Conservation (phyloP, 1,284 basidiomycete genomes). For the Sphaerobolus stellatus region DNA sequence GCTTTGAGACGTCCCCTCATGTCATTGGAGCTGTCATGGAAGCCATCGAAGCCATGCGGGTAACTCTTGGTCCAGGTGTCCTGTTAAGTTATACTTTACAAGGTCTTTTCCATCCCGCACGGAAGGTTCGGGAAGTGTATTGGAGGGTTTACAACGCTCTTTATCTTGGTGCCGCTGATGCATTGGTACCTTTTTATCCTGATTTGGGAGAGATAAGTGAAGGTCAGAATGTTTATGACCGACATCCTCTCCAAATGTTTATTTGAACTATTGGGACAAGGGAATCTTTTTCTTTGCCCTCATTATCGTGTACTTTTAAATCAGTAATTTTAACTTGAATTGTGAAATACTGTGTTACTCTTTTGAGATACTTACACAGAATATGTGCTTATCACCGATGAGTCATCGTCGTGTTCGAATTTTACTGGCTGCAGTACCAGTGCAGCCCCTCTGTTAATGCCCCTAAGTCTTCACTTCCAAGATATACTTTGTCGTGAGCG, state of each 20-base stretch:
- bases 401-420: no score
- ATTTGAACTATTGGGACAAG: conserved; percentile 42
- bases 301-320: no score
- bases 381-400: no score
- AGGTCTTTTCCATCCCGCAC: conserved; percentile 92
- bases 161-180: conserved; percentile 85
- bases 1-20: conserved; percentile 97
- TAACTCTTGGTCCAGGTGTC: conserved; percentile 92
- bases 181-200: conserved; percentile 94
- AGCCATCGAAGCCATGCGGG: conserved; percentile 94
- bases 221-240: conserved; percentile 84
- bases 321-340: no score
- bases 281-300: no score
- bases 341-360: no score
- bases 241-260: conserved; percentile 82
- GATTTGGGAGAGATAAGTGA: conserved; percentile 85
- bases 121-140: conserved; percentile 95
- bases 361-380: no score
- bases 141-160: conserved; percentile 93
- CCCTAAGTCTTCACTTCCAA: no score
- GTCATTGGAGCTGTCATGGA: conserved; percentile 98
- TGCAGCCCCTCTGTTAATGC: no score
- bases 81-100: conserved; percentile 89
- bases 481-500: no score
- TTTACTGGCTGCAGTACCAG: no score